Base-by-base conservation (phyloP, 805 yeast species). In the Dipodascus albidus region DNA sequence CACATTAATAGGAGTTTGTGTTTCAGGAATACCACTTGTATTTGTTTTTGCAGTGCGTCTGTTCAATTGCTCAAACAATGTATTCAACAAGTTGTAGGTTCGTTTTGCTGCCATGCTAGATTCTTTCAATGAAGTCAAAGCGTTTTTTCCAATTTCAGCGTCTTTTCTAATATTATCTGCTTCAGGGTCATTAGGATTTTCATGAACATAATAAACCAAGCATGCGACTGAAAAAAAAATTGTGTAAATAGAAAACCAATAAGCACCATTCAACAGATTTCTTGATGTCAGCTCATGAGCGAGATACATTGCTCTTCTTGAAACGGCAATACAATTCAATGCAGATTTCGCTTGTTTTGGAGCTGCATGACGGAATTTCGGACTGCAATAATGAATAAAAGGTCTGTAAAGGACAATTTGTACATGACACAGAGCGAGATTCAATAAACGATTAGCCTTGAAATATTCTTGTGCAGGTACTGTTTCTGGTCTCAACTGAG, bases 181-280 rank as follows among this genome's bases (percentile, higher is more conserved):
- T 52, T 60, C 56, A 52, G 62, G 56, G 53, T 58, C 57, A 50
- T 61, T 52, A 54, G 66, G 62, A 55, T 67, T 70, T 54, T 74
- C 79, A 66, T 86, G 91, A 53, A 80, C 84, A 64, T 88, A 87
- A 62, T 83, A 87, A 17, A 87, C 85, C 60, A 88, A 72, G 62
- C 95, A 85, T 0, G 96, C 95, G 55, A 88, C 88, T 2, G 95
- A 82, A 68, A 87, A 87, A 65, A 88, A 89, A 3, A 89, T 83
- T 0, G 96, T 87, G 66, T 89, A 89, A 63, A 86, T 85, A 3
- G 93, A 82, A 64, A 87, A 89, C 96, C 96, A 88, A 64, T 89
- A 90, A 1, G 93, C 85, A 0, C 96, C 96, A 58, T 82, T 79
- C 42, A 89, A 70, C 67, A 87, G 73, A 54, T 82, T 75, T 57